Conservation (phyloP, 352 stramenopile genomes). For the Phytophthora cactorum region DNA sequence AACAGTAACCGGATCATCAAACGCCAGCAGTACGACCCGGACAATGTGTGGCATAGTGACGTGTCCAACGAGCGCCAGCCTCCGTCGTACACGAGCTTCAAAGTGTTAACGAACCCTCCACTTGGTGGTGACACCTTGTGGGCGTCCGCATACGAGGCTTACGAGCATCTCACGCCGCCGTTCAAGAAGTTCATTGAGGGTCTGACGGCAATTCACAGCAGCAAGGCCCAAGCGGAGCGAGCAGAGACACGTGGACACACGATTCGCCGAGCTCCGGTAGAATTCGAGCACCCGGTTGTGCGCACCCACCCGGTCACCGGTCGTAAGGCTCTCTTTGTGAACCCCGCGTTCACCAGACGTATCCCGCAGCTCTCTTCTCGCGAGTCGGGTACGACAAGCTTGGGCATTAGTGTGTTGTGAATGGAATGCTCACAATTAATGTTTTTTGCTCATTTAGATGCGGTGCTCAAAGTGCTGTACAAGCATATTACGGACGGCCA, state of each 20-base stretch:
- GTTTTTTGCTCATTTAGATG: constrained; percentile 1
- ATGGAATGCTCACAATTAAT: background rate
- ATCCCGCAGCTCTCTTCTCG: constrained; percentile 43
- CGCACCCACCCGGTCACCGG: constrained; percentile 41
- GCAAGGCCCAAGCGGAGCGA: constrained; percentile 44
- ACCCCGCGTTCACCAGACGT: constrained; percentile 43
- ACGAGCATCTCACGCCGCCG: constrained; percentile 44
- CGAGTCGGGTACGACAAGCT: constrained; percentile 35
- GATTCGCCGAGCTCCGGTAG: constrained; percentile 41
- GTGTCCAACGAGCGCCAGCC: constrained; percentile 45
- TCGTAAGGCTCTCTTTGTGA: constrained; percentile 44
- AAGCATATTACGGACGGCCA: constrained; percentile 27
- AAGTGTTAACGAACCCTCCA: constrained; percentile 38
- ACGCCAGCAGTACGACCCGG: constrained; percentile 29
- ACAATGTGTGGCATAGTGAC: constrained; percentile 49
- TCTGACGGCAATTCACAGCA: constrained; percentile 53
- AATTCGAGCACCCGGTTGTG: constrained; percentile 48
- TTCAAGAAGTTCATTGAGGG: constrained; percentile 49
- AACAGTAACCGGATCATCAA: constrained; percentile 24
- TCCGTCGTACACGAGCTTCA: constrained; percentile 32
- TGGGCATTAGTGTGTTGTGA: background rate
- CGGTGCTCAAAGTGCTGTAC: constrained; percentile 21
- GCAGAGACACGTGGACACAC: constrained; percentile 28
- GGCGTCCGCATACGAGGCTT: constrained; percentile 50
- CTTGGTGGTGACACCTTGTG: constrained; percentile 52